Conservation (phyloP, 1,284 basidiomycete genomes). For the Kalmanozyma brasiliensis region DNA sequence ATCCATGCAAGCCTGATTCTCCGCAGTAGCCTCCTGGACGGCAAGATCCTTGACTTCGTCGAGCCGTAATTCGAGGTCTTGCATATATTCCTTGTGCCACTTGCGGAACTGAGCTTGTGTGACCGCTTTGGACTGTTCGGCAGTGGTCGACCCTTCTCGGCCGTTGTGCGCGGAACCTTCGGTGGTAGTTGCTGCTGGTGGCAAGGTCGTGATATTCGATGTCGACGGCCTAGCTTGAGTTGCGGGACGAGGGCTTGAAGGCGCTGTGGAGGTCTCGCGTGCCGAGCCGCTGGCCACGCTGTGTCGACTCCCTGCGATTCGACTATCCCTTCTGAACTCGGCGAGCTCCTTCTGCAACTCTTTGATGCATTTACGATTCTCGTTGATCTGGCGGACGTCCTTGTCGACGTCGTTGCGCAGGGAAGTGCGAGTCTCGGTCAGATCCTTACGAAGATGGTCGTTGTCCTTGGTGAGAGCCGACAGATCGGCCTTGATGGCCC, state of each 20-base stretch:
- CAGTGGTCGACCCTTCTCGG: background rate
- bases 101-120: constrained; percentile 27
- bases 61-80: constrained; percentile 24
- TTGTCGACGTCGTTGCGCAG: constrained; percentile 26
- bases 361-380: constrained; percentile 15
- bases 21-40: constrained; percentile 24
- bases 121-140: constrained; percentile 1
- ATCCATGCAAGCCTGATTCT: constrained; percentile 22
- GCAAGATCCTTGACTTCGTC: constrained; percentile 31
- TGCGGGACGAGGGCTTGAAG: constrained; percentile 9
- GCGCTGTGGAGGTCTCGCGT: constrained; percentile 4
- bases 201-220: constrained; percentile 1
- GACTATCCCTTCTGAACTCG: background rate
- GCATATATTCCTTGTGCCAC: constrained; percentile 7
- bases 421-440: constrained; percentile 2
- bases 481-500: constrained; percentile 11
- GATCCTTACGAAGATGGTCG: constrained; percentile 9
- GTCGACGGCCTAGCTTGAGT: background rate
- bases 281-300: background rate
- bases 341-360: constrained; percentile 6
- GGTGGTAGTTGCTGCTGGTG: background rate
- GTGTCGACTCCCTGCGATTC: background rate
- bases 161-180: constrained; percentile 1
- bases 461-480: constrained; percentile 9
- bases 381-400: constrained; percentile 25